phyloP scores from a whole-genome alignment of 352 stramenopile genomes.

The Globisporangium canariense region DNA sequence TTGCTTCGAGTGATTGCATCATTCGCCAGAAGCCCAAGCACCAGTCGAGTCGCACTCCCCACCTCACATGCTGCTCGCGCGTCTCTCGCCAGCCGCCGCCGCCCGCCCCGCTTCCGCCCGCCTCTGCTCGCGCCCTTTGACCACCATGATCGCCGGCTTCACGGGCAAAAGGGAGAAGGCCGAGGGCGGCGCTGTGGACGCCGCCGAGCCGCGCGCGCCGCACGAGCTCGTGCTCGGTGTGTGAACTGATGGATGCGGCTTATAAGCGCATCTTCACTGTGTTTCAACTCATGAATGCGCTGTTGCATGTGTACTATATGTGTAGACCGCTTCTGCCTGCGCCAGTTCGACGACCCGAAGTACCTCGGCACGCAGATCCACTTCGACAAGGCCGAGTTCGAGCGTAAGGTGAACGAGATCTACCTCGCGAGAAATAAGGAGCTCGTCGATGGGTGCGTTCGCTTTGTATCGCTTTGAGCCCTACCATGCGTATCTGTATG shows the following conservation, averaged over 20 bases:
- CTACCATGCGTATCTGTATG: not conserved
- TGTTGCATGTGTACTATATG: not conserved
- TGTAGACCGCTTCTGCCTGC: constrained; percentile 75
- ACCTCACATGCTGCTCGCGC: constrained; percentile 45
- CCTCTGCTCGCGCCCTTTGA: constrained; percentile 25
- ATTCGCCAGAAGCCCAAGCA: constrained; percentile 16
- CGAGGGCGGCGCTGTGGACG: constrained; percentile 18
- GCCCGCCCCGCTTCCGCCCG: not conserved
- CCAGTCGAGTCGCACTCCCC: not conserved
- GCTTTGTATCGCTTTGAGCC: not conserved
- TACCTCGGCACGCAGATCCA: constrained; percentile 71
- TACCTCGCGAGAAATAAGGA: constrained; percentile 58
- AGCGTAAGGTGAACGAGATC: constrained; percentile 81
- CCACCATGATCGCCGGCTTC: constrained; percentile 34
- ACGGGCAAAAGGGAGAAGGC: constrained; percentile 35
- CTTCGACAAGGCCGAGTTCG: constrained; percentile 74
- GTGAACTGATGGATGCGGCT: constrained; percentile 4
- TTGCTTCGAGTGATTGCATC: constrained; percentile 11
- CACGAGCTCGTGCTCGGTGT: constrained; percentile 57
- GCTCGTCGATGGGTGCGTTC: constrained; percentile 60
- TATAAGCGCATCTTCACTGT: not conserved
- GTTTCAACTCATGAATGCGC: not conserved
- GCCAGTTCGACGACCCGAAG: constrained; percentile 81
- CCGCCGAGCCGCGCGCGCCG: constrained; percentile 23
- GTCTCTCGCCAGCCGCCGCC: constrained; percentile 21